Evolutionary conservation across 2,329 filamentous ascomycete genomes (phyloP), one percentile per base, ranked within the genome.

Genomic region (Ceratocystis huliohia): DNA sequence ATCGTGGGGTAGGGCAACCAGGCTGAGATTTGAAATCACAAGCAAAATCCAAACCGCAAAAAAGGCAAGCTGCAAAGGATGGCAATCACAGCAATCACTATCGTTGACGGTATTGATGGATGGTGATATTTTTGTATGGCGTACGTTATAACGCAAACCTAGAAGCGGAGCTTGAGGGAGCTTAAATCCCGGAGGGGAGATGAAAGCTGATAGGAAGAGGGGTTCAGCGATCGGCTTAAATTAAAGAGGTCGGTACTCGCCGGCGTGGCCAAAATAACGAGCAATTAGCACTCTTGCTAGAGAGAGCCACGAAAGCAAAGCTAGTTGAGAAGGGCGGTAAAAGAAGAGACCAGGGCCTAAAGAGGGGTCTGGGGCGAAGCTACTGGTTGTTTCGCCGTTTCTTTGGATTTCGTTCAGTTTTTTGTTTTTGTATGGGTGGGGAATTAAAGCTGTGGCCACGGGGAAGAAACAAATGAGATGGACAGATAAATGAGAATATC

Each of bases 101-200:
- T n/a, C 0, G 53, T 30, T 57, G 53, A n/a, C 28, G 5, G 8
- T 17, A 25, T 28, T n/a, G 22, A 30, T 30, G 53, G 53, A 10
- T 30, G 22, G 6, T 30, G 53, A 7, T 57, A 22, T 33, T 25
- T 33, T 17, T 30, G 53, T 37, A n/a, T 17, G n/a, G 56, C 4
- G 8, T 17, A n/a, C 56, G 22, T 33, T 28, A 25, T n/a, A 33
- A n/a, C 37, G 37, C 37, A 41, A 41, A 41, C 37, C 37, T 13
- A 37, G 56, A 59, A 59, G 56, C 56, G 56, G 56, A 59, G 56
- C 56, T n/a, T 59, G 13, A 17, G 25, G 53, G 53, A 57, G 53
- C 53, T 57, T 57, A 30, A 33, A 57, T 57, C 13, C 53, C 53
- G 28, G 28, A 13, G 53, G 15, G 8, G 13, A 41, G 37, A 41